These are phyloP conservation scores for Cyamopsis tetragonoloba DNA, from an alignment of 306 rosid genomes.

Conservation along the genomic window DNA sequence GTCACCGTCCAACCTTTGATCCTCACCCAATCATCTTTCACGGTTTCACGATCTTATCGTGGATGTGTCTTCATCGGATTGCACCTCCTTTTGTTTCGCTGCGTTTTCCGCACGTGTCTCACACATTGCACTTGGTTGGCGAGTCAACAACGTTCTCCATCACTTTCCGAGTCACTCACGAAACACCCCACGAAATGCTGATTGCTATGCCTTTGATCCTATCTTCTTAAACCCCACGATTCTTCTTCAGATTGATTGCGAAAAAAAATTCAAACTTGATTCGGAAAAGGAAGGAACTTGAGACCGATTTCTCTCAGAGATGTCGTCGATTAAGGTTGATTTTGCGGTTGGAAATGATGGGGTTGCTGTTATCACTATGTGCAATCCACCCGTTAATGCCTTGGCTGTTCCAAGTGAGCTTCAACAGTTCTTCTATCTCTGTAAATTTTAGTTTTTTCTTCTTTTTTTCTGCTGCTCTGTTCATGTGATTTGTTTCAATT, in stretches of 20 bases:
- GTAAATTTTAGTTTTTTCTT: background rate
- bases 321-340: conserved; percentile 65
- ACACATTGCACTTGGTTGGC: background rate
- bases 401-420: conserved; percentile 63
- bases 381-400: conserved; percentile 93
- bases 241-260: background rate
- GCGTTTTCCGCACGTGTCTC: background rate
- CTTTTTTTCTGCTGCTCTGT: no score
- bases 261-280: background rate
- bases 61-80: background rate
- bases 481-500: no score
- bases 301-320: conserved; percentile 17
- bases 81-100: no score
- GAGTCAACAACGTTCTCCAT: conserved; percentile 1
- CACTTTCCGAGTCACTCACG: background rate
- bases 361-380: conserved; percentile 81
- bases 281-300: conserved; percentile 1
- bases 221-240: background rate
- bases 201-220: background rate
- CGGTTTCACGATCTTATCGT: background rate
- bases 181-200: background rate
- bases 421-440: background rate
- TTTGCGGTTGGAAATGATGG: conserved; percentile 85
- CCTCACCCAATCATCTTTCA: background rate
- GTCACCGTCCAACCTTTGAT: no score